Conservation (phyloP, 208 protist species). For the Eutreptiella sp. region DNA sequence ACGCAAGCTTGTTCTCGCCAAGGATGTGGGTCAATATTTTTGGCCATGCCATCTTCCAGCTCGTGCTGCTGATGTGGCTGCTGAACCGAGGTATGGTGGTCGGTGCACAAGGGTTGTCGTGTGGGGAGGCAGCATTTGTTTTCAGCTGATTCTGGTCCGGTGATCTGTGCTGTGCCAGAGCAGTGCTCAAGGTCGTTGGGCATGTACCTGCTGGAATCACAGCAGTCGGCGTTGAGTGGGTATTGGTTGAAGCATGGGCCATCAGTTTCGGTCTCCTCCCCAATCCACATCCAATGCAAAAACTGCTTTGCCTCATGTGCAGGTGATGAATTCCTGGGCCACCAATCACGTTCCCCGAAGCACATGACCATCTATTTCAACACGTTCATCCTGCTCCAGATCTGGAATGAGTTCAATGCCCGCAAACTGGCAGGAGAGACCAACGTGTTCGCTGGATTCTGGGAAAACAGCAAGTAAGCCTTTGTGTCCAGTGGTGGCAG, state of each 20-base stretch:
- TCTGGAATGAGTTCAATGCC: conserved; percentile 86
- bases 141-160: too few relatives aligned
- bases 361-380: conserved; percentile 85
- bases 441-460: conserved; percentile 67
- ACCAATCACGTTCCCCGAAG: conserved; percentile 30
- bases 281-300: too few relatives aligned
- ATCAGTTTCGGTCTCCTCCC: too few relatives aligned
- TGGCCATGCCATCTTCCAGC: conserved; percentile 52
- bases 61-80: conserved; percentile 49
- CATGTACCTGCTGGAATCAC: too few relatives aligned
- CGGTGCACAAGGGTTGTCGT: conserved; percentile 3
- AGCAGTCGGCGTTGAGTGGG: too few relatives aligned
- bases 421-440: conserved; percentile 77
- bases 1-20: conserved; percentile 66
- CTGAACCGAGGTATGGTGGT: conserved; percentile 31
- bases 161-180: too few relatives aligned
- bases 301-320: too few relatives aligned
- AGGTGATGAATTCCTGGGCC: conserved; percentile 29
- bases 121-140: too few relatives aligned
- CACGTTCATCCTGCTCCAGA: conserved; percentile 77
- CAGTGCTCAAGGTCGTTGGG: too few relatives aligned
- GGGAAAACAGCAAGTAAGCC: conserved; percentile 48
- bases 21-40: conserved; percentile 75
- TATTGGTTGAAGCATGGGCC: too few relatives aligned
- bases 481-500: conserved; percentile 60